A percentile compares a stretch with the other conserved stretches of the same genome.
Evolutionary conservation across 345 rosid species (phyloP).

Genomic region (Populus euphratica): DNA sequence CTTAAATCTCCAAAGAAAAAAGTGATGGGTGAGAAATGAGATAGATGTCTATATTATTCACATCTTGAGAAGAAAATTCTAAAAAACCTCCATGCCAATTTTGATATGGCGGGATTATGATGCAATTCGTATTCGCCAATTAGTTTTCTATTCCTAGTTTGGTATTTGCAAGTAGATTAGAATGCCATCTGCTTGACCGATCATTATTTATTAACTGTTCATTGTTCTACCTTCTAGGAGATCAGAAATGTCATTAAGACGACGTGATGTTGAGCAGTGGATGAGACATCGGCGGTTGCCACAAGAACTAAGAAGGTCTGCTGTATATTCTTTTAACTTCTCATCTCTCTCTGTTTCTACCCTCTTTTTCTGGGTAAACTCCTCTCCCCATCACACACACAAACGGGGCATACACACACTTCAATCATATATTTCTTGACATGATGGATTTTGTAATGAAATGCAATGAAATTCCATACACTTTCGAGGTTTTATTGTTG

Average conservation of each 20-base stretch:
- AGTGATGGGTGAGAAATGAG: background rate
- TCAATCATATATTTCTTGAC: background rate
- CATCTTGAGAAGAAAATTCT: background rate
- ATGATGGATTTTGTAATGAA: background rate
- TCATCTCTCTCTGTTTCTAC: background rate
- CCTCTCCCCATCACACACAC: background rate
- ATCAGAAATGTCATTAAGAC: constrained; percentile 76
- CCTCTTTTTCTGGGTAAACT: background rate
- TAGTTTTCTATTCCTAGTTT: background rate
- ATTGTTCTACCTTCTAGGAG: constrained; percentile 44
- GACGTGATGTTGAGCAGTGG: constrained; percentile 93
- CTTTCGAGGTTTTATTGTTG: background rate
- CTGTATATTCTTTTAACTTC: background rate
- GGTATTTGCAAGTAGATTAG: background rate
- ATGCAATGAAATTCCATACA: background rate
- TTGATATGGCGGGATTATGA: background rate
- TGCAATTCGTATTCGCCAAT: background rate
- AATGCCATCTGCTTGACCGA: background rate
- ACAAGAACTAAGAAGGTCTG: constrained; percentile 52
- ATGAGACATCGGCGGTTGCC: constrained; percentile 89
- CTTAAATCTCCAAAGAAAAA: background rate
- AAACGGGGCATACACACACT: background rate
- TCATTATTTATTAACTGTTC: background rate
- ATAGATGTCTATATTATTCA: background rate
- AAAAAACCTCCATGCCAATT: background rate